These are phyloP conservation scores for Fusarium sacchari DNA, from an alignment of 2,329 filamentous ascomycete species.

Conservation along the genomic window DNA sequence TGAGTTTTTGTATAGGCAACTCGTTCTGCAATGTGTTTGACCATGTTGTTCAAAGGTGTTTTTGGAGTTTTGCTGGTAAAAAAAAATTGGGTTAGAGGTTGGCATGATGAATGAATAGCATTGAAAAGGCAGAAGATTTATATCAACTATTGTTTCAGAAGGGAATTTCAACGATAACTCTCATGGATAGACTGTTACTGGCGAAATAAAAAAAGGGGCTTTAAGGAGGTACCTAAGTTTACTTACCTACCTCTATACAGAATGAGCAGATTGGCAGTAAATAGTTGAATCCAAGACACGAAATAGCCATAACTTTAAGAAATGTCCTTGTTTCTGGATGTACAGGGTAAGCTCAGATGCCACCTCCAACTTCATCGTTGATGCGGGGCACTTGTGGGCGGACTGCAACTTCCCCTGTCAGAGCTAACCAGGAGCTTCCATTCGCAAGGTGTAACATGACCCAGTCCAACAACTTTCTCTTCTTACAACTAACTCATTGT, in stretches of 20 bases:
- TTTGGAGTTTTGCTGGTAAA: constrained; percentile 29
- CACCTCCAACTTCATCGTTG: neutral
- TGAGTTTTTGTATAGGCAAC: neutral
- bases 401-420: constrained; percentile 12
- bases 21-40: neutral
- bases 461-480: neutral
- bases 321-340: neutral
- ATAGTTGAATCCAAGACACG: too few relatives aligned
- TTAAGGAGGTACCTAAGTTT: too few relatives aligned
- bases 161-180: neutral
- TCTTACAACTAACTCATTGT: constrained; percentile 17
- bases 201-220: neutral
- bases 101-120: neutral
- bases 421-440: constrained; percentile 29
- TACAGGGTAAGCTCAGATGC: constrained; percentile 32
- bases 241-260: too few relatives aligned
- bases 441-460: constrained; percentile 17
- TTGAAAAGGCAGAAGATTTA: neutral
- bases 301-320: neutral
- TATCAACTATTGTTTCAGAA: neutral
- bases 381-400: constrained; percentile 28
- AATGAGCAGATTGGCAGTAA: neutral
- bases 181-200: neutral
- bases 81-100: constrained; percentile 24
- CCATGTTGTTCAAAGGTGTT: constrained; percentile 21